Evolutionary conservation across 257 asterid genomes (phyloP).

Genomic region (Penstemon eatonii): DNA sequence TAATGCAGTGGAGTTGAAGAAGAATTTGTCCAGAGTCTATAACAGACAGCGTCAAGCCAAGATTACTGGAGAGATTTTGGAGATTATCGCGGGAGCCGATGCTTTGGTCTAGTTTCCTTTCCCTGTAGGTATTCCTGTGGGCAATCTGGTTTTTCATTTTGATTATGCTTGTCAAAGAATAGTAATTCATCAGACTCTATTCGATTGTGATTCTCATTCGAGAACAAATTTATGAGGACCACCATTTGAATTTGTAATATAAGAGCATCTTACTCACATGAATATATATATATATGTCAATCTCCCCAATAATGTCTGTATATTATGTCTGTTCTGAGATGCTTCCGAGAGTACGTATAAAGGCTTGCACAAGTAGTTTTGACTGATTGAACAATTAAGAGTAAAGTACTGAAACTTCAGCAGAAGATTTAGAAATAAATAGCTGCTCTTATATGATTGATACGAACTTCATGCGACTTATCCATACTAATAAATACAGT

Average conservation of each 20-base stretch:
- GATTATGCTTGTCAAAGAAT: conserved; percentile 33
- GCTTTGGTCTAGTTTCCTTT: conserved; percentile 47
- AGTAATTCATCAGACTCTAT: conserved; percentile 37
- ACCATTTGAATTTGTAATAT: conserved; percentile 39
- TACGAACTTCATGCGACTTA: no score
- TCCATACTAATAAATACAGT: no score
- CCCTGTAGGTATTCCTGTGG: conserved; percentile 33
- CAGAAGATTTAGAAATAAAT: no score
- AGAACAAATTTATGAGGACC: conserved; percentile 45
- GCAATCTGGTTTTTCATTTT: conserved; percentile 17
- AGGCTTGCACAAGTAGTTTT: background rate
- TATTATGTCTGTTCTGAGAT: background rate
- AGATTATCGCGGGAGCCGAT: conserved; percentile 85
- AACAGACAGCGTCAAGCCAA: conserved; percentile 88
- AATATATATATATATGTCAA: conserved; percentile 33
- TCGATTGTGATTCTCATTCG: conserved; percentile 38
- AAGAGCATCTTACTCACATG: conserved; percentile 35
- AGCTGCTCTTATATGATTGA: no score
- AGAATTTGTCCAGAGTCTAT: conserved; percentile 50
- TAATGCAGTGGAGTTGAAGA: conserved; percentile 74
- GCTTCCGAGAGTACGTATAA: background rate
- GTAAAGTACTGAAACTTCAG: no score
- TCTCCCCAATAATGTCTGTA: conserved; percentile 14
- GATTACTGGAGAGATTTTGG: conserved; percentile 94
- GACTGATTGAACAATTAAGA: background rate